phyloP scores from a whole-genome alignment of 2,329 filamentous ascomycete genomes.

The Aspergillus sp. region DNA sequence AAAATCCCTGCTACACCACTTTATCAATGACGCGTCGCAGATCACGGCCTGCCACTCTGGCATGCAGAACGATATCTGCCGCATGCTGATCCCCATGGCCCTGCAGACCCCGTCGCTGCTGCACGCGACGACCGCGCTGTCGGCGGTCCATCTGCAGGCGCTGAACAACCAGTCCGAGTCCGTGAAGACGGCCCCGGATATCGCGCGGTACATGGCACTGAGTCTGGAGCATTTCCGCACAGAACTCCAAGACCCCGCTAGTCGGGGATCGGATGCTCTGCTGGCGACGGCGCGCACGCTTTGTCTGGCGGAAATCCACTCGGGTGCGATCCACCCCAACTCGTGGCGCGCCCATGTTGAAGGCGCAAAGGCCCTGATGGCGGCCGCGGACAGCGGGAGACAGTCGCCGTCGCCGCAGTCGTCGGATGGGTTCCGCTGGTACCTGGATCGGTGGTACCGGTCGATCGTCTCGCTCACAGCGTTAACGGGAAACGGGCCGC shows the following conservation, averaged over 20 bases:
- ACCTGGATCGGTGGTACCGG: constrained; percentile 33
- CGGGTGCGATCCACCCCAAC: constrained; percentile 30
- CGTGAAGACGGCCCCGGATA: constrained; percentile 29
- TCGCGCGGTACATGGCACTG: constrained; percentile 30
- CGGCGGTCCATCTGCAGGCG: constrained; percentile 34
- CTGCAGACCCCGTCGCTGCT: constrained; percentile 34
- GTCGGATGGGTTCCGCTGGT: constrained; percentile 25
- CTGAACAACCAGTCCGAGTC: constrained; percentile 26
- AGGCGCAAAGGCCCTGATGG: constrained; percentile 32
- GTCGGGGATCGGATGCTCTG: constrained; percentile 25
- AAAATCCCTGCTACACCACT: constrained; percentile 32
- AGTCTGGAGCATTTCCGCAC: constrained; percentile 34
- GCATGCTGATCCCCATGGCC: constrained; percentile 37
- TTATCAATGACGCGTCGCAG: constrained; percentile 32
- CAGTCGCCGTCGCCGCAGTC: constrained; percentile 13
- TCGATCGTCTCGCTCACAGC: constrained; percentile 35
- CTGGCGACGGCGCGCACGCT: constrained; percentile 35
- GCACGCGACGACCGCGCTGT: constrained; percentile 35
- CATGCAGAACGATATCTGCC: constrained; percentile 35
- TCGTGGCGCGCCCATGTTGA: constrained; percentile 37
- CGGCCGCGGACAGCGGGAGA: constrained; percentile 11
- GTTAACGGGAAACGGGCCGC: constrained; percentile 29
- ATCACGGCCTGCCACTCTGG: constrained; percentile 33
- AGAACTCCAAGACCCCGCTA: constrained; percentile 27
- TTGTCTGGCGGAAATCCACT: constrained; percentile 35